These are phyloP conservation scores for Clitopilus hobsonii DNA, from an alignment of 768 basidiomycete species.

Conservation along the genomic window DNA sequence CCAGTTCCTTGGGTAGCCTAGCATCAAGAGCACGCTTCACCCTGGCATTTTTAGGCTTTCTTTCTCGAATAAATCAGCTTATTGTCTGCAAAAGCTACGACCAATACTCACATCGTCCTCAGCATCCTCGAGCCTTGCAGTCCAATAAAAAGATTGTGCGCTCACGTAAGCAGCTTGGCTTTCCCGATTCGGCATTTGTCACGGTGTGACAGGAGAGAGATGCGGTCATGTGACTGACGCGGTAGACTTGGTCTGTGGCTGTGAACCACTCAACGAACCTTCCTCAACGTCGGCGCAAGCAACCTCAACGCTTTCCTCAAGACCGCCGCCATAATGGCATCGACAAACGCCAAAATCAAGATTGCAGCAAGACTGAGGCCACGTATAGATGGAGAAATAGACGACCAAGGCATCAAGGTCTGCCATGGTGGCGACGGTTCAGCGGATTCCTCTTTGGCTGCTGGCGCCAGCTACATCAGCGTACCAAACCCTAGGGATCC, in stretches of 20 bases:
- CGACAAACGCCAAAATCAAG: slow-evolving; percentile 50
- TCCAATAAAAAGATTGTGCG: neutral
- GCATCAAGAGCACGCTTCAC: slow-evolving; percentile 87
- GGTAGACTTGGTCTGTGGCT: slow-evolving; percentile 1
- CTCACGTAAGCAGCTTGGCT: neutral
- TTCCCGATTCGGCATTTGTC: neutral
- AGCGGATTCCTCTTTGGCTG: slow-evolving; percentile 22
- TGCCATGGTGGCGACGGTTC: slow-evolving; percentile 33
- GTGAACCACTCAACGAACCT: slow-evolving; percentile 2
- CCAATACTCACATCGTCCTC: slow-evolving; percentile 7
- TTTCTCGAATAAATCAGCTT: slow-evolving; percentile 7
- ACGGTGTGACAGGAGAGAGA: neutral
- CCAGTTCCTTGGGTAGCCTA: slow-evolving; percentile 84
- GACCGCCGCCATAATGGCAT: slow-evolving; percentile 12
- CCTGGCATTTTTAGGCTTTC: slow-evolving; percentile 94
- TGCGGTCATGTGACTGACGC: slow-evolving; percentile 13
- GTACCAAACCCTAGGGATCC: slow-evolving; percentile 70
- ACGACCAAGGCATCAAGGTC: slow-evolving; percentile 57
- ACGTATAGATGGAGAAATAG: slow-evolving; percentile 52
- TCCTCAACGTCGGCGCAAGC: neutral
- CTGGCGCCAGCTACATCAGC: slow-evolving; percentile 47
- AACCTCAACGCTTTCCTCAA: neutral
- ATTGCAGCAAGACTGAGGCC: slow-evolving; percentile 73
- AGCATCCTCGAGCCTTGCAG: slow-evolving; percentile 1
- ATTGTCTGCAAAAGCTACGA: neutral